These are phyloP conservation scores for Choiromyces venosus DNA, from an alignment of 495 filamentous ascomycete genomes.

Conservation along the genomic window DNA sequence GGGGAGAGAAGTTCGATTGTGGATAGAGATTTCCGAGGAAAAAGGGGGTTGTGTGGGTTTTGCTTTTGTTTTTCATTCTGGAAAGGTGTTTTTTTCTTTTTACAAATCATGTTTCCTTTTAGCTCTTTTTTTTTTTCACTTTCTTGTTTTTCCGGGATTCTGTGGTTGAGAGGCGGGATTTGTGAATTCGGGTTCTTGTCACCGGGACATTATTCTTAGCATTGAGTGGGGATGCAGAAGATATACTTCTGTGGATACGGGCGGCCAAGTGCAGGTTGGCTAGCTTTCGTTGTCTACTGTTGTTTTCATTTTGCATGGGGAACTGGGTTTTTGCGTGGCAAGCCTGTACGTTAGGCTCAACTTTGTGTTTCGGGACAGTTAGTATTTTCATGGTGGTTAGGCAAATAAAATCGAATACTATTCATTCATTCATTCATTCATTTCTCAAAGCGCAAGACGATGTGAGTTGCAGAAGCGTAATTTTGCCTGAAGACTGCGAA, in stretches of 20 bases:
- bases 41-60: constrained; percentile 11
- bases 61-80: constrained; percentile 26
- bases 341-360: background rate
- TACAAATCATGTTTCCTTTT: constrained; percentile 25
- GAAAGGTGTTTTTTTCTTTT: constrained; percentile 29
- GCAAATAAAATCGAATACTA: background rate
- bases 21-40: constrained; percentile 7
- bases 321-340: background rate
- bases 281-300: constrained; percentile 32
- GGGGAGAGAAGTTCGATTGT: background rate
- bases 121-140: constrained; percentile 12
- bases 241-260: constrained; percentile 14
- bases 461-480: background rate
- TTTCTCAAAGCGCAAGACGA: background rate
- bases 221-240: constrained; percentile 6
- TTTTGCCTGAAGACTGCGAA: background rate
- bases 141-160: constrained; percentile 7
- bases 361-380: background rate
- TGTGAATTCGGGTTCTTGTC: constrained; percentile 1
- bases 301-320: constrained; percentile 14
- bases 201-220: background rate
- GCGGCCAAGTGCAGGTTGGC: constrained; percentile 35
- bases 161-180: too few relatives aligned
- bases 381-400: background rate
- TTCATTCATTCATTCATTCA: too few relatives aligned